Percentiles rank a stretch among this genome's conserved stretches.
Conservation (phyloP, 2,329 filamentous ascomycete species). For the Fusarium armeniacum region DNA sequence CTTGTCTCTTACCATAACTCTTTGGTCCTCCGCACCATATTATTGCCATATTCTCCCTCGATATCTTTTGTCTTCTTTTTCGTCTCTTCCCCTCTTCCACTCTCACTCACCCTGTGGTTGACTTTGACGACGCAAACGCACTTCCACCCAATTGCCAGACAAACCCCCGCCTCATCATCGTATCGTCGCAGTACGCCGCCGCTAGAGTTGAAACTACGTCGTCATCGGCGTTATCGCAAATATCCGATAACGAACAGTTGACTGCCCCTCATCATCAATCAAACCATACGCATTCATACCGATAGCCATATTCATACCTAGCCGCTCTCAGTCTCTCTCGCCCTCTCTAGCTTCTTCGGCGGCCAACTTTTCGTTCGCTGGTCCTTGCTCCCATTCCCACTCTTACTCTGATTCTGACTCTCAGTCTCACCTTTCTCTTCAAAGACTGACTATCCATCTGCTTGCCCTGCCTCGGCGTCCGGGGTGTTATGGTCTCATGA, state of each 20-base stretch:
- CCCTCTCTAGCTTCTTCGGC: constrained; percentile 20
- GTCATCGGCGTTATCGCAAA: constrained; percentile 50
- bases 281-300: constrained; percentile 28
- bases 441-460: constrained; percentile 5
- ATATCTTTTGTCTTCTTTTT: constrained; percentile 5
- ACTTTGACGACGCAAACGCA: constrained; percentile 8
- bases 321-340: constrained; percentile 11
- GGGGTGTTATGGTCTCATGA: constrained; percentile 45
- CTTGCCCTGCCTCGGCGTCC: constrained; percentile 33
- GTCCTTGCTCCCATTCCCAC: constrained; percentile 7
- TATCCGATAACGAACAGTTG: constrained; percentile 46
- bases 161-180: constrained; percentile 28
- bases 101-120: constrained; percentile 1
- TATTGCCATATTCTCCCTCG: constrained; percentile 26
- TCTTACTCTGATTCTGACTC: constrained; percentile 2
- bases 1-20: constrained; percentile 31
- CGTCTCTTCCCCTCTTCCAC: neutral
- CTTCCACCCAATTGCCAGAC: constrained; percentile 10
- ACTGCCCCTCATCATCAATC: constrained; percentile 45
- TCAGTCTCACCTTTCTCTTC: constrained; percentile 20
- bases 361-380: constrained; percentile 19
- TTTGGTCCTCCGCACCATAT: constrained; percentile 37
- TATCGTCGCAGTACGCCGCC: constrained; percentile 40
- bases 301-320: constrained; percentile 18
- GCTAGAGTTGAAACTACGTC: constrained; percentile 47